A percentile compares a stretch with the other conserved stretches of the same genome.
These are phyloP conservation scores for Aphanomyces stellatus DNA, from an alignment of 352 stramenopile species.

Conservation along the genomic window DNA sequence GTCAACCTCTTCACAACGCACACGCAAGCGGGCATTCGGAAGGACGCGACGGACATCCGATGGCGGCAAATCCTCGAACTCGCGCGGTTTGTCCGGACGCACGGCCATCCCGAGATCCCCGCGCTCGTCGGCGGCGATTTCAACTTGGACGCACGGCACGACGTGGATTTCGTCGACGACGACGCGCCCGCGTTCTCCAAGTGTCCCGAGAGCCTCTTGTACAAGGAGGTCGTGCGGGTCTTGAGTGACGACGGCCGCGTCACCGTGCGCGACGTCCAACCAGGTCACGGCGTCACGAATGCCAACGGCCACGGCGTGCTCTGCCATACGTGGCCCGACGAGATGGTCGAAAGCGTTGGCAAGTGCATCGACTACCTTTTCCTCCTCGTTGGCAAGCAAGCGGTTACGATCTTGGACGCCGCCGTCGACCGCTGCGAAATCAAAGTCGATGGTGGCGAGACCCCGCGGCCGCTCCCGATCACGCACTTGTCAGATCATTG, in stretches of 20 bases:
- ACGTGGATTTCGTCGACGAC: slow-evolving; percentile 39
- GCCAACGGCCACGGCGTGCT: slow-evolving; percentile 64
- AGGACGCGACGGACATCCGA: slow-evolving; percentile 43
- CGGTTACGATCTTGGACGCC: slow-evolving; percentile 24
- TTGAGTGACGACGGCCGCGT: slow-evolving; percentile 32
- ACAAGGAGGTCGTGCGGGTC: slow-evolving; percentile 43
- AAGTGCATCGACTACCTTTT: slow-evolving; percentile 87
- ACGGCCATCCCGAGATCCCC: slow-evolving; percentile 39
- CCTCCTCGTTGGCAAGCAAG: slow-evolving; percentile 33
- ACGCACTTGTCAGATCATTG: slow-evolving; percentile 80
- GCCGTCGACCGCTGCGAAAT: slow-evolving; percentile 51
- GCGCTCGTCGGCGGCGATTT: slow-evolving; percentile 72
- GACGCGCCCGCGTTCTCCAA: slow-evolving; percentile 26
- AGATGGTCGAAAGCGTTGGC: slow-evolving; percentile 43
- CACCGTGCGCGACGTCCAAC: background rate
- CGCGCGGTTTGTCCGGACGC: slow-evolving; percentile 50
- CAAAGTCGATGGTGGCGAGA: slow-evolving; percentile 16
- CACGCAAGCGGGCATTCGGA: slow-evolving; percentile 57
- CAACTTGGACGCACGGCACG: slow-evolving; percentile 68
- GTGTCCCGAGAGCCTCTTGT: slow-evolving; percentile 51
- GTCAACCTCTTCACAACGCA: slow-evolving; percentile 70
- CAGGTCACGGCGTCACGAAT: slow-evolving; percentile 61
- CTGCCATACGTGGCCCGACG: slow-evolving; percentile 36
- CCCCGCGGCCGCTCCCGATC: slow-evolving; percentile 35
- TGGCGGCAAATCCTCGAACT: slow-evolving; percentile 53